phyloP scores from a whole-genome alignment of 192 early-diverging fungal genomes.

The Dissophora globulifera region DNA sequence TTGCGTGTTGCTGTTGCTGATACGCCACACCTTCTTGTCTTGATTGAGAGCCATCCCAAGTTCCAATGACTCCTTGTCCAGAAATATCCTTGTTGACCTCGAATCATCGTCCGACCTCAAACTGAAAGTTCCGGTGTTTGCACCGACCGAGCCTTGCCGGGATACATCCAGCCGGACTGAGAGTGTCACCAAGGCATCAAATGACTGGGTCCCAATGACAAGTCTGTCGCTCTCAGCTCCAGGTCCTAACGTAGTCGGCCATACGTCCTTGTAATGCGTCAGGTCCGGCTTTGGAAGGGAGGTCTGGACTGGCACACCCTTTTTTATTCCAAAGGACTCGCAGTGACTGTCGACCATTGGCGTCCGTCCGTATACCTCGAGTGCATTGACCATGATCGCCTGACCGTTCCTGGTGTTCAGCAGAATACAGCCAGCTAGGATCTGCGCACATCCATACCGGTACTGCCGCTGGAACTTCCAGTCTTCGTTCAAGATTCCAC shows the following conservation, averaged over 20 bases:
- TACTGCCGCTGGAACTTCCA: no score
- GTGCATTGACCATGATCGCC: background rate
- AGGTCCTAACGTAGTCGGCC: slow-evolving; percentile 19
- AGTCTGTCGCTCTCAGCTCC: slow-evolving; percentile 18
- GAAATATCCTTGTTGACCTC: no score
- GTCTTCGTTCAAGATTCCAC: no score
- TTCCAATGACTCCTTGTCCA: no score
- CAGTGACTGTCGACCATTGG: slow-evolving; percentile 7
- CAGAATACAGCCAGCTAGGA: slow-evolving; percentile 2
- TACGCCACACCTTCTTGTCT: no score
- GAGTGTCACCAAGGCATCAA: slow-evolving; percentile 46
- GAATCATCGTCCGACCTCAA: no score
- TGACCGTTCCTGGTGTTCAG: slow-evolving; percentile 2
- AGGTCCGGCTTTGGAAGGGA: slow-evolving; percentile 19
- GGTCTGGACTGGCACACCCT: slow-evolving; percentile 14
- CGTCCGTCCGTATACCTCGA: slow-evolving; percentile 12
- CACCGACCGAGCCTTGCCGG: background rate
- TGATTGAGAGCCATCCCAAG: no score
- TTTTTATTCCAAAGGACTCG: slow-evolving; percentile 14
- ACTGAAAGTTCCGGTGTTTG: no score
- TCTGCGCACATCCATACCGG: background rate
- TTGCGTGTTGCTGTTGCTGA: no score
- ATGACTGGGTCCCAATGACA: slow-evolving; percentile 31
- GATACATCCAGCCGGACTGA: slow-evolving; percentile 21
- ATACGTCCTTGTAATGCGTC: slow-evolving; percentile 30